Percentiles rank a stretch among this genome's conserved stretches.
phyloP scores from a whole-genome alignment of 2,329 filamentous ascomycete genomes.

The Beauveria caledonica region DNA sequence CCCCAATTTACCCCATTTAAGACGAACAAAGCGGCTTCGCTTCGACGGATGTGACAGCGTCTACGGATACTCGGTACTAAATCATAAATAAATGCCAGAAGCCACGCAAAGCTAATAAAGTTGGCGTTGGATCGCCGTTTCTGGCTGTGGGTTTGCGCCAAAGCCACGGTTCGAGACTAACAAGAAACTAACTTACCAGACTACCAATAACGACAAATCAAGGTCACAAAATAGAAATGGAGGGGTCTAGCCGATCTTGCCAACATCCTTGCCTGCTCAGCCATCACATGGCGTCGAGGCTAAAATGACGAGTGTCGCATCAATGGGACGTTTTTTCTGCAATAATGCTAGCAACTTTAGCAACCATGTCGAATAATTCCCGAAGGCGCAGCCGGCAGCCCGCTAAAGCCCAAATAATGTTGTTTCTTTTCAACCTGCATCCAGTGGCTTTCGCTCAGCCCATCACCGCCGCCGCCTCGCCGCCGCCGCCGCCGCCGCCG shows the following conservation, averaged over 20 bases:
- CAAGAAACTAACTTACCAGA: not conserved
- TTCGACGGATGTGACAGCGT: not conserved
- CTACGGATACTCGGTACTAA: too few species aligned
- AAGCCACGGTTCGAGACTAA: constrained; percentile 1
- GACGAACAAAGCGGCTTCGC: too few species aligned
- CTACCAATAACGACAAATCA: too few species aligned
- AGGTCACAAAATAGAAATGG: not conserved
- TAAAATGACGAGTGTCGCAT: constrained; percentile 5
- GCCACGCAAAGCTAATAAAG: not conserved
- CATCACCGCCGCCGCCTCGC: not conserved
- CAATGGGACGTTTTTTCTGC: not conserved
- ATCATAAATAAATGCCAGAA: too few species aligned
- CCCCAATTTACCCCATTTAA: too few species aligned
- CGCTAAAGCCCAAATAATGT: not conserved
- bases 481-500: not conserved
- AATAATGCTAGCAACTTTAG: not conserved
- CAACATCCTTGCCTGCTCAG: too few species aligned
- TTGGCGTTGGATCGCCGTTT: constrained; percentile 1
- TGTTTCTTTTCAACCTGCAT: not conserved
- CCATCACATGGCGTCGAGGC: not conserved
- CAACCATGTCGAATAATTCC: not conserved
- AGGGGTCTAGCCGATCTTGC: not conserved
- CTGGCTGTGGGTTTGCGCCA: constrained; percentile 6
- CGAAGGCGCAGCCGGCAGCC: constrained; percentile 8
- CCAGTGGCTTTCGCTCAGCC: not conserved